Base-by-base conservation (phyloP, 352 stramenopile species). In the Pythium brachiatum region DNA sequence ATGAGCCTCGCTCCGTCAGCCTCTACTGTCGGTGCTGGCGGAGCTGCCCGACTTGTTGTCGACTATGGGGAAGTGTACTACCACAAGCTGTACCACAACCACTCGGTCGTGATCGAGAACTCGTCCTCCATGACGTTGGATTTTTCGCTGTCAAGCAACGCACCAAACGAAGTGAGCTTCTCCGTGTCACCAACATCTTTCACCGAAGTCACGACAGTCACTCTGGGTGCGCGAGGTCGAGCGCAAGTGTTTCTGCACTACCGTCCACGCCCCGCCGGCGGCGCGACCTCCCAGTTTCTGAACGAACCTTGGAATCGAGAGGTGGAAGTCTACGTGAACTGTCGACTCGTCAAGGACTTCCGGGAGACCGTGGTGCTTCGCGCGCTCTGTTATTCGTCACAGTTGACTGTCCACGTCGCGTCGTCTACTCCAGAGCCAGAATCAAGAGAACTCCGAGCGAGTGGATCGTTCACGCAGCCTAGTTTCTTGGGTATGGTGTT, bases 181-280 rank as follows among this genome's bases (percentile, higher is more conserved):
- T 95, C 84, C 0, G 70, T 90, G 29, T 91, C 86, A 1, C 83
- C 81, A 8, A 92, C 85, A 43, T 93, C 86, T 20, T 92, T 94
- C 52, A 93, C 78, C 18, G 86, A 95, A 51, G 81, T 95, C 2
- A 81, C 81, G 1, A 88, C 81, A 0, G 75, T 95, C 21, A 94
- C 84, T 0, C 72, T 95, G 0, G 78, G 72, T 38, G 80, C 84
- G 0, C 81, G 89, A 55, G 67, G 70, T 20, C 81, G 81, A 12
- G 84, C 90, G 52, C 86, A 95, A 75, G 82, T 95, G 1, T 95
- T 95, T 60, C 55, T 95, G n/a, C 84, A 95, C 61, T 95, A 90
- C 48, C 78, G 86, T 20, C 86, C 86, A 18, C 77, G 81, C n/a
- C 83, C 83, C 46, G 38, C 52, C 39, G 74, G 64, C 23, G 54